Percentiles rank a stretch among this genome's conserved stretches.
These are phyloP conservation scores for Russula vinacea DNA, from an alignment of 768 basidiomycete species.

Conservation along the genomic window DNA sequence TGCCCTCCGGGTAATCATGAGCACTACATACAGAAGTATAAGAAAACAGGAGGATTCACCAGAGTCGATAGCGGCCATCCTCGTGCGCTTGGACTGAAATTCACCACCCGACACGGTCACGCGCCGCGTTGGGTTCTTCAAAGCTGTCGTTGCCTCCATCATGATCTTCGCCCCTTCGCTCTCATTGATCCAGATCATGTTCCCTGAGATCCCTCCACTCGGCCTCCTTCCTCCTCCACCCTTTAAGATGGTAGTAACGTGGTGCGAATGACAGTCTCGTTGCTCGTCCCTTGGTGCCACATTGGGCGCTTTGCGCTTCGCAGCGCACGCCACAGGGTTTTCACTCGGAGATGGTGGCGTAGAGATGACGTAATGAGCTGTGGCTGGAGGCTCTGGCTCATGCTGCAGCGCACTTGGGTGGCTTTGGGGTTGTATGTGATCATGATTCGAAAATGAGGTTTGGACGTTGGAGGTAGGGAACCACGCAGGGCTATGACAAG, in stretches of 20 bases:
- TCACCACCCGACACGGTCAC: background rate
- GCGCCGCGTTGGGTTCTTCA: slow-evolving; percentile 2
- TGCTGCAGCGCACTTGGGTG: background rate
- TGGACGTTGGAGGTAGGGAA: background rate
- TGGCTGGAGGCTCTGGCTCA: background rate
- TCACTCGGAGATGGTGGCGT: background rate
- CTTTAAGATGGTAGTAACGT: background rate
- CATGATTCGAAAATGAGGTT: background rate
- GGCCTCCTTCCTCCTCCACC: background rate
- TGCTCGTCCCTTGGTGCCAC: background rate
- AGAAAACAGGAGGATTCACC: background rate
- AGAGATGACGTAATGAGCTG: background rate
- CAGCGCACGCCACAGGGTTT: background rate
- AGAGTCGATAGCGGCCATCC: background rate
- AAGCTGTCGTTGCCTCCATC: background rate
- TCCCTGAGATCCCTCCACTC: background rate
- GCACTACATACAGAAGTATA: background rate
- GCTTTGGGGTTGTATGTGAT: background rate
- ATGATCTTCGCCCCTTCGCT: slow-evolving; percentile 10
- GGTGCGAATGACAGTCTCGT: background rate
- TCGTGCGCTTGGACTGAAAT: background rate
- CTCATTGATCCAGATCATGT: background rate
- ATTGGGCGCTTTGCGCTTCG: slow-evolving; percentile 1
- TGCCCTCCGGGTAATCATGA: background rate
- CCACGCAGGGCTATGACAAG: background rate